Percentiles rank a stretch among this genome's conserved stretches.
These are phyloP conservation scores for Alternaria ethzedia DNA, from an alignment of 2,329 filamentous ascomycete species.

Conservation along the genomic window DNA sequence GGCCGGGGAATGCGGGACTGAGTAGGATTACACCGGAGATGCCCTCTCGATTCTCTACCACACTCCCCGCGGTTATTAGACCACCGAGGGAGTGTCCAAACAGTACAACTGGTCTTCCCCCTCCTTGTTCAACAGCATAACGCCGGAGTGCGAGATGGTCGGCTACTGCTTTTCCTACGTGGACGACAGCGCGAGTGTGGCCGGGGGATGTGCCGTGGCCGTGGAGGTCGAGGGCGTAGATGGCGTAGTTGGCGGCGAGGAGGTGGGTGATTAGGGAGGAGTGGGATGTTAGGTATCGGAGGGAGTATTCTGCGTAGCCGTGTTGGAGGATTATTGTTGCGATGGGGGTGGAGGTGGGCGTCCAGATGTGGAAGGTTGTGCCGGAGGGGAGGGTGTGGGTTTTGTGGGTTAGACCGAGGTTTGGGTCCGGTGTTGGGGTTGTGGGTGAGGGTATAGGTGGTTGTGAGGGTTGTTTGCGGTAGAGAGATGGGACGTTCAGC, in stretches of 20 bases:
- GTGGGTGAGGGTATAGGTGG: no score
- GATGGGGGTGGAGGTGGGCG: background rate
- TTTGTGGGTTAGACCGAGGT: background rate
- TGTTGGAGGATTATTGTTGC: slow-evolving; percentile 8
- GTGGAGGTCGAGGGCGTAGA: background rate
- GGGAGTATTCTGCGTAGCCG: slow-evolving; percentile 11
- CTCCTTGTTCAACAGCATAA: background rate
- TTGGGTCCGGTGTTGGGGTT: background rate
- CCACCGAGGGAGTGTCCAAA: background rate
- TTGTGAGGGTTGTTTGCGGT: background rate
- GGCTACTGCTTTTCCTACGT: background rate
- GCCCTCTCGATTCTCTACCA: background rate
- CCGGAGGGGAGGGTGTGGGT: background rate
- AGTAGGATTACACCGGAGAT: background rate
- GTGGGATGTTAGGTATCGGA: slow-evolving; percentile 4
- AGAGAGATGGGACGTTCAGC: background rate
- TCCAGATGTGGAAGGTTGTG: background rate
- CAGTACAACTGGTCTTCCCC: background rate
- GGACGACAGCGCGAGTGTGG: background rate
- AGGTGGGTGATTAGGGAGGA: slow-evolving; percentile 6
- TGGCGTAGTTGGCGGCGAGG: background rate
- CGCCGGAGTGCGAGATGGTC: background rate
- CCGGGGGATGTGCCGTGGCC: background rate
- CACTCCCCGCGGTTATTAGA: background rate
- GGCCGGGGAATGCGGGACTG: background rate